Base-by-base conservation (phyloP, 2,329 filamentous ascomycete genomes). In the Cryphonectria naterciae region DNA sequence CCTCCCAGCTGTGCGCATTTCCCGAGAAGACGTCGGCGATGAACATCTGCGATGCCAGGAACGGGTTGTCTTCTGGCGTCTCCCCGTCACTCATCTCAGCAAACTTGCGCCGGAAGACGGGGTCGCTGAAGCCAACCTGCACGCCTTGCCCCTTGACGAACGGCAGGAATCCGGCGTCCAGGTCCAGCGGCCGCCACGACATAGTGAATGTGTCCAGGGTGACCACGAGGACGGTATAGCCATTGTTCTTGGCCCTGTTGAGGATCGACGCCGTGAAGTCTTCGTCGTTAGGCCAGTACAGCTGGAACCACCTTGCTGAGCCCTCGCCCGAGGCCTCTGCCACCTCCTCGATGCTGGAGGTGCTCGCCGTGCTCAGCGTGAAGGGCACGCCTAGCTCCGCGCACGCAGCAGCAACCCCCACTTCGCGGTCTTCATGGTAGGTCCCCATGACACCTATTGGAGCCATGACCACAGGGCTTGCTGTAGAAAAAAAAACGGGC, bases 171-270 rank as follows among this genome's bases (percentile, higher is more conserved):
- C 83, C 87, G 19, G 85, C 84, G 73, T 93, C 91, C 5, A 93
- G 84, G 76, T 93, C 91, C 0, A 83, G 84, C 0, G 91, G 91
- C 52, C 92, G 84, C 91, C 91, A 94, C 0, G 86, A 87, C 49
- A 94, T 83, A 17, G 85, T 85, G 79, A 88, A 92, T 0, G 91
- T 93, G 78, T 94, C 92, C 0, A 93, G 83, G 0, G 92, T 94
- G 0, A 94, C 89, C 8, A 94, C 87, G 0, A 94, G 83, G 0
- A 89, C 90, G 46, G 84, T 85, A 79, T 85, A 94, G 0, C 91
- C 91, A 43, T 83, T 85, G 0, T 80, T 82, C 76, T 88, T 88
- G 0, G 91, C 92, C 0, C 91, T 85, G 1, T 79, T 77, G 5
- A 94, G 83, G 22, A 94, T 80, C 1, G 88, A 91, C 0, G 85